Evolutionary conservation across 768 basidiomycete species (phyloP), one percentile per base, ranked within the genome.

Genomic region (Fomitopsis serialis): DNA sequence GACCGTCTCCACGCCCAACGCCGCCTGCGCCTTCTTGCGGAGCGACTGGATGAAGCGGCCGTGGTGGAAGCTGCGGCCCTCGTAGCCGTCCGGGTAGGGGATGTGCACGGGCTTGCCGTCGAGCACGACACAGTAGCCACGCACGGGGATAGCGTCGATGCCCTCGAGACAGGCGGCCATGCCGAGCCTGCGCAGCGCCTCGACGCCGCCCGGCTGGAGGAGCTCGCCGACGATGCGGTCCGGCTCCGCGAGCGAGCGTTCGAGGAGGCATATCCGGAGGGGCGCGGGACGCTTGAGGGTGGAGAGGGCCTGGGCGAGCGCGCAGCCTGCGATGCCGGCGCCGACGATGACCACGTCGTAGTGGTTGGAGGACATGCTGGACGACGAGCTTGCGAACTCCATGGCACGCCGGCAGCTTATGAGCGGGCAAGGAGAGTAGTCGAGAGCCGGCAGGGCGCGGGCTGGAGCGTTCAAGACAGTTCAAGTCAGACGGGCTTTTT

Each of bases 171-270:
- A 85, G 7, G 72, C 72, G 45, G 80, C 81, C 59, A 99, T 67
- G 0, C 92, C 95, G n/a, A 99, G 80, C 35, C 79, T 70, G 53
- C 80, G 71, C 43, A 99, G 72, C 0, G 92, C 84, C 12, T 75
- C 73, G 22, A 93, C 84, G 1, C 97, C 97, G 1, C 87, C 94
- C 1, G 97, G 97, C 64, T 99, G 97, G 22, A 99, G 74, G 1
- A 98, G 82, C 68, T 99, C 97, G 23, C 97, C 97, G 32, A 98
- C 97, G 59, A 99, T 98, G 17, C 97, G 81, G 76, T 98, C 93
- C 0, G 97, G 97, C 66, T 92, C 89, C 0, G 87, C 78, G 3
- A 98, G 78, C 13, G 95, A 96, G 11, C 96, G 85, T 69, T 99
- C 97, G 52, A 99, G 75, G 0, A 98, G 72, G 17, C 87, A 87